Evolutionary conservation across 805 yeast species (phyloP).

Genomic region (Lipomyces starkeyi): DNA sequence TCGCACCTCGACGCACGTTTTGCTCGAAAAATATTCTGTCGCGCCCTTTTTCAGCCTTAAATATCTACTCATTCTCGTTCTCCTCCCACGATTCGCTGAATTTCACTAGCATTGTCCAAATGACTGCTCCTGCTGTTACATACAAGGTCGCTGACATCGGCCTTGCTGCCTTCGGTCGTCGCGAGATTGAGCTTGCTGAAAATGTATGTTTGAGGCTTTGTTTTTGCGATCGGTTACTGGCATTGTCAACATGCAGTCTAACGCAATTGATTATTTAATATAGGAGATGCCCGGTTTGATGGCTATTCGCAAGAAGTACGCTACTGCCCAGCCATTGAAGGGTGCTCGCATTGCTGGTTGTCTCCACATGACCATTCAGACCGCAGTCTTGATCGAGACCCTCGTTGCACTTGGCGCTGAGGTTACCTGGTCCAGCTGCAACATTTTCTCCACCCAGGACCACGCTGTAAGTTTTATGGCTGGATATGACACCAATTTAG

Average conservation of each 20-base stretch:
- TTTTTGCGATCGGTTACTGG: background rate
- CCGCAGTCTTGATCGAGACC: slow-evolving; percentile 98
- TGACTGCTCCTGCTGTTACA: slow-evolving; percentile 37
- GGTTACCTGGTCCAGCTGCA: slow-evolving; percentile 99
- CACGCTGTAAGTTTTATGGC: slow-evolving; percentile 68
- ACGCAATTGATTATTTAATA: slow-evolving; percentile 1
- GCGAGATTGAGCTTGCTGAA: slow-evolving; percentile 98
- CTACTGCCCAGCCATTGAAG: slow-evolving; percentile 88
- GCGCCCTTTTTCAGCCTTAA: background rate
- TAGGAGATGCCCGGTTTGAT: slow-evolving; percentile 65
- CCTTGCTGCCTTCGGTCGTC: slow-evolving; percentile 99
- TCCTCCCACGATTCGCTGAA: background rate
- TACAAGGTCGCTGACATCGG: slow-evolving; percentile 98
- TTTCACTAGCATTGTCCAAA: slow-evolving; percentile 6
- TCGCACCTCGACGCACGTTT: background rate
- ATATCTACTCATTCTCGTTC: background rate
- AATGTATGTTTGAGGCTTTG: slow-evolving; percentile 64
- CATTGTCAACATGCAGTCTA: background rate
- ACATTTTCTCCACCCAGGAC: slow-evolving; percentile 99
- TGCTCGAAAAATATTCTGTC: background rate
- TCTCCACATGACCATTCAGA: slow-evolving; percentile 99
- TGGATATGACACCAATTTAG: background rate
- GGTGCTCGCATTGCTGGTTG: slow-evolving; percentile 99
- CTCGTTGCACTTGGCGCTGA: slow-evolving; percentile 97
- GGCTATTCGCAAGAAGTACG: slow-evolving; percentile 95